Percentiles rank a stretch among this genome's conserved stretches.
Evolutionary conservation across 306 rosid genomes (phyloP).

Genomic region (Alnus rubra): DNA sequence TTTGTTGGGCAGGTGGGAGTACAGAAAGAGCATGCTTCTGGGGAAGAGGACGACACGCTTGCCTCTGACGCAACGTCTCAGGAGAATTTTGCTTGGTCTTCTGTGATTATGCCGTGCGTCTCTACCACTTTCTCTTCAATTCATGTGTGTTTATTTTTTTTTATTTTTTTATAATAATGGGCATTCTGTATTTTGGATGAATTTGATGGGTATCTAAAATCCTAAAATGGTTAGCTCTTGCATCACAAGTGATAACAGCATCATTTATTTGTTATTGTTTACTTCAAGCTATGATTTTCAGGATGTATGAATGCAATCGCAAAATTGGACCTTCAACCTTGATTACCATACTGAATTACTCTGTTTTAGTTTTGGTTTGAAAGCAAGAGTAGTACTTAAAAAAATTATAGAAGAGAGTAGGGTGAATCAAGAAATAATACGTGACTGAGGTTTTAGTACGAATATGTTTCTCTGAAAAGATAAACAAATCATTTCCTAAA

Average conservation of each 20-base stretch:
- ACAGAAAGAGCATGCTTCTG: slow-evolving; percentile 53
- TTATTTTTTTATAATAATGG: background rate
- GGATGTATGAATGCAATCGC: background rate
- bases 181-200: background rate
- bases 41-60: slow-evolving; percentile 49
- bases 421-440: background rate
- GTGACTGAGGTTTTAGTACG: background rate
- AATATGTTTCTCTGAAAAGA: slow-evolving; percentile 1
- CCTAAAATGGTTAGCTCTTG: background rate
- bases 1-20: slow-evolving; percentile 61
- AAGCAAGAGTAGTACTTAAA: slow-evolving; percentile 7
- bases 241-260: background rate
- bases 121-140: slow-evolving; percentile 14
- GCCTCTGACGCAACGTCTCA: slow-evolving; percentile 46
- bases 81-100: slow-evolving; percentile 73
- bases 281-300: background rate
- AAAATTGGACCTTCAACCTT: background rate
- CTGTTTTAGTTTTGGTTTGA: background rate
- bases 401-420: background rate
- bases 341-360: background rate
- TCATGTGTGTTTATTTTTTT: background rate
- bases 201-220: slow-evolving; percentile 4
- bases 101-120: slow-evolving; percentile 84
- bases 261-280: background rate
- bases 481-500: slow-evolving; percentile 8